Base-by-base conservation (phyloP, 192 early-diverging fungal genomes). In the Coemansia sp. region DNA sequence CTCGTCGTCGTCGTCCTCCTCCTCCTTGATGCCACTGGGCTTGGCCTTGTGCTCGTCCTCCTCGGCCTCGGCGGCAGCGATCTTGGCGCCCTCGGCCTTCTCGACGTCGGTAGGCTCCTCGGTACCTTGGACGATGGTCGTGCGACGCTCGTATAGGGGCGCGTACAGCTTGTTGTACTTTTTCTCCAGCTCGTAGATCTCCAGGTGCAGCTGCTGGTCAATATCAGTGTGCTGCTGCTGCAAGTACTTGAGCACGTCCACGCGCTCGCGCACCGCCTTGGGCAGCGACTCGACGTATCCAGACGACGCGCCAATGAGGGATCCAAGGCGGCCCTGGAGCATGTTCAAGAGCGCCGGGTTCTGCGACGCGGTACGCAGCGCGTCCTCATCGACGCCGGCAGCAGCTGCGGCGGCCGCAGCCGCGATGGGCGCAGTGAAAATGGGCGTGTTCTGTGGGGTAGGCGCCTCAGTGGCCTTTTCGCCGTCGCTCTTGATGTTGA, bases 121-220 rank as follows among this genome's bases (percentile, higher is more conserved):
- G 38, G 80, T 68, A 35, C 98, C 98, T 59, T 73, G 73, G 45
- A 99, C 83, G 40, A 97, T 86, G 51, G 85, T 84, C 46, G 85
- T 78, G 70, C 96, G 95, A 88, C 93, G 90, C 67, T 93, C 90
- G 75, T 96, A 98, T 32, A 98, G 81, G 31, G 98, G 97, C 63
- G 88, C 86, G 75, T 96, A 94, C 69, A 89, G 74, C 41, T 79
- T 81, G 40, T 89, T 87, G 83, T 96, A 99, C 77, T 98, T 98
- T 87, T 98, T 98, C 83, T 99, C 98, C 32, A 99, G 83, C 41
- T 86, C 94, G 32, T 94, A 78, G 65, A 99, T 90, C 85, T 99
- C 97, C 73, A 94, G 89, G 60, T 93, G 91, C 88, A 98, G 94
- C 83, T 94, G 84, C 51, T 87, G 83, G 82, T 96, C 94, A 19